phyloP scores from a whole-genome alignment of 768 basidiomycete genomes.

The Lactarius pseudohatsudake region DNA sequence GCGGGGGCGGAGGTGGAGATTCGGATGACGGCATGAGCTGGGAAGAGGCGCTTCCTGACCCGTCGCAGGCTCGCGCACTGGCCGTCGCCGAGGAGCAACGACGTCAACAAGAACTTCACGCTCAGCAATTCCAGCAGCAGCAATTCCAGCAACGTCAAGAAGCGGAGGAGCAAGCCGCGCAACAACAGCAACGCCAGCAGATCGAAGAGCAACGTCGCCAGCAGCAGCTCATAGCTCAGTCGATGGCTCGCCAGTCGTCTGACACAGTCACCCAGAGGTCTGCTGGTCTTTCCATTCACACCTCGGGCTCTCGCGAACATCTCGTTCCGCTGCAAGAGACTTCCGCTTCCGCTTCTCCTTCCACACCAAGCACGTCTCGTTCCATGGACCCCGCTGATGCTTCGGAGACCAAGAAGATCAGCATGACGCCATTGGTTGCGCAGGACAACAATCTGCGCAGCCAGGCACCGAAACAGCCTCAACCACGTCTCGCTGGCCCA shows the following conservation, averaged over 20 bases:
- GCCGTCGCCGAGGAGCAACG: conserved; percentile 35
- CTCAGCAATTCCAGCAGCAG: conserved; percentile 31
- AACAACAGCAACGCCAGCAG: conserved; percentile 35
- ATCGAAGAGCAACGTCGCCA: conserved; percentile 30
- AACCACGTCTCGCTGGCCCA: conserved; percentile 31
- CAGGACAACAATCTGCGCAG: conserved; percentile 46
- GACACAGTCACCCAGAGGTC: conserved; percentile 23
- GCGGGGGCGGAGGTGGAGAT: conserved; percentile 40
- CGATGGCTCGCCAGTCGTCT: conserved; percentile 18
- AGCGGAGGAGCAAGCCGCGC: conserved; percentile 34
- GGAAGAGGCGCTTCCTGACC: conserved; percentile 69
- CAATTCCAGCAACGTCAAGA: conserved; percentile 31
- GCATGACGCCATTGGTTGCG: conserved; percentile 75
- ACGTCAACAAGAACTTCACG: conserved; percentile 35
- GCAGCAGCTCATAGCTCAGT: conserved; percentile 24
- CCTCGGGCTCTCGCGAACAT: conserved; percentile 50
- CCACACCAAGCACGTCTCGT: conserved; percentile 33
- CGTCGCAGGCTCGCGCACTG: conserved; percentile 40
- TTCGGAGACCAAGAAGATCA: conserved; percentile 74
- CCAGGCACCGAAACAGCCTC: conserved; percentile 18
- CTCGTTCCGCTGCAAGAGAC: conserved; percentile 37
- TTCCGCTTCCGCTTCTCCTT: conserved; percentile 34
- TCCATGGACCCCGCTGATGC: conserved; percentile 65
- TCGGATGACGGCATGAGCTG: conserved; percentile 86
- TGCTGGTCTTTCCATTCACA: conserved; percentile 39